phyloP scores from a whole-genome alignment of 2,329 filamentous ascomycete species.

The Cordyceps pruinosa region DNA sequence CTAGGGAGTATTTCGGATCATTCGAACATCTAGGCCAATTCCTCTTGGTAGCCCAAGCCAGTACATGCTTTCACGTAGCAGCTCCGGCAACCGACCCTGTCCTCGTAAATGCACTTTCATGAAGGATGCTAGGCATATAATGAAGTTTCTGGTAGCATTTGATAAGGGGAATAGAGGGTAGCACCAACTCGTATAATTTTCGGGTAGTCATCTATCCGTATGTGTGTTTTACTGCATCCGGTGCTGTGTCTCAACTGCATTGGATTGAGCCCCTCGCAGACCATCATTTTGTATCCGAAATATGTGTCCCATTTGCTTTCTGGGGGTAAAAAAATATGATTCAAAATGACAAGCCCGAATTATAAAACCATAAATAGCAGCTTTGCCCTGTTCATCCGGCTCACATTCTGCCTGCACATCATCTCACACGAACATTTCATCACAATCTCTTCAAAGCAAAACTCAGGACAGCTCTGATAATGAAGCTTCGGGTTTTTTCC shows the following conservation, averaged over 20 bases:
- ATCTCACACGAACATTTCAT: background rate
- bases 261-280: background rate
- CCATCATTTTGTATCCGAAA: background rate
- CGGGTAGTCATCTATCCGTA: background rate
- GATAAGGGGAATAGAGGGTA: too few relatives aligned
- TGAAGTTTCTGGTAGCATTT: too few relatives aligned
- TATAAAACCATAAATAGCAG: background rate
- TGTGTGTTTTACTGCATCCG: background rate
- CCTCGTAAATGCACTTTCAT: too few relatives aligned
- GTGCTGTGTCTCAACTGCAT: background rate
- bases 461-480: background rate
- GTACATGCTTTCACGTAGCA: too few relatives aligned
- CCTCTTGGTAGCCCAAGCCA: too few relatives aligned
- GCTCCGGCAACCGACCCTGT: too few relatives aligned
- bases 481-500: background rate
- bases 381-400: background rate
- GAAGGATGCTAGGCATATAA: too few relatives aligned
- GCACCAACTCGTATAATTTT: background rate
- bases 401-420: background rate
- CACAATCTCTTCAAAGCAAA: background rate
- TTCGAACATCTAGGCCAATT: too few relatives aligned
- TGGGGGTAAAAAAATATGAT: background rate
- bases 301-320: background rate
- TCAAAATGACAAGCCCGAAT: background rate
- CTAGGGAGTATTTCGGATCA: too few relatives aligned